Evolutionary conservation across 371 early-diverging fungal species (phyloP), one percentile per base, ranked within the genome.

Genomic region (Dipsacomyces acuminosporus): DNA sequence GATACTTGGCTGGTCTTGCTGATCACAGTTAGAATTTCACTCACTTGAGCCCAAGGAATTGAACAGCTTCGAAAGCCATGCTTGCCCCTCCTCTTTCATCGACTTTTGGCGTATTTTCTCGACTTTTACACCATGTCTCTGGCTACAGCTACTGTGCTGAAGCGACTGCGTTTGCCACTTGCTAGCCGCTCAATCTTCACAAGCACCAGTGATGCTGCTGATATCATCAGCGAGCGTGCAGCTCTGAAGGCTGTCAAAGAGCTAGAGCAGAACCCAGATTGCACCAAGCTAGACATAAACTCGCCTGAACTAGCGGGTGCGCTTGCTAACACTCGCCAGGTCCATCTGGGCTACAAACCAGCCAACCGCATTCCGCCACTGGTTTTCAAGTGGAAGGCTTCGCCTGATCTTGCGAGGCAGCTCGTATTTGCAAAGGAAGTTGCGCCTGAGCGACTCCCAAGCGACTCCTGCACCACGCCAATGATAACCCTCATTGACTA

Each of bases 401-500:
- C 11, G 11, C 8, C 53, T 3, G 26, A 34, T 19, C 48, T 19
- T 1, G n/a, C 40, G 15, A 11, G 24, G 47, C 67, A 53, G 43
- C 51, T 66, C 14, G 15, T 11, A 30, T 23, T 41, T 19, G 30
- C 41, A 5, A 36, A 23, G 33, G 48, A 41, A 21, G 24, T 54
- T 2, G 62, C 57, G 13, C 7, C 21, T 14, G 51, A 51, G 13
- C 53, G 57, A 11, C 26, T 54, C 40, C 58, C 67, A 2, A 30
- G 34, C 17, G n/a, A 34, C 1, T 24, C 26, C 21, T 49, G 53
- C 3, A 11, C 21, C 3, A 33, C 21, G 21, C 62, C 67, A 0
- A 57, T 66, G 57, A 34, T 66, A 8, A 62, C 67, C 2, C 43
- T 56, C 19, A 43, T 66, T 19, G 67, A 66, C 51, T 41, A 57